These are phyloP conservation scores for Eimeria zaria DNA, from an alignment of 169 alveolate species.

Conservation along the genomic window DNA sequence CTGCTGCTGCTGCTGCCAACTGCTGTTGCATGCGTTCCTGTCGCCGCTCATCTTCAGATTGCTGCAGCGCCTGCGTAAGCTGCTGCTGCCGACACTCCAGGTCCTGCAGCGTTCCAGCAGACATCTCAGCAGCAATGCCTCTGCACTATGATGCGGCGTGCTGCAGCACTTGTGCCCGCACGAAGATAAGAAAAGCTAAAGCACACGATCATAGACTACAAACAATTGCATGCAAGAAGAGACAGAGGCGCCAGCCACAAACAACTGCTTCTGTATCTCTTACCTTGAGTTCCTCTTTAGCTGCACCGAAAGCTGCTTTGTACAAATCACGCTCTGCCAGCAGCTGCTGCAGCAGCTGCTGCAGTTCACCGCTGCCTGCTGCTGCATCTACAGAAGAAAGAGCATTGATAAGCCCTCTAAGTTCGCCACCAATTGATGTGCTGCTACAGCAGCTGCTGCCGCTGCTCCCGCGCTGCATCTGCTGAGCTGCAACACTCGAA, in stretches of 20 bases:
- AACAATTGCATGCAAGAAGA: background rate
- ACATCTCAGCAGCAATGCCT: background rate
- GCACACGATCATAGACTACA: background rate
- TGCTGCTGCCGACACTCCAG: constrained; percentile 73
- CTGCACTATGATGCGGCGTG: background rate
- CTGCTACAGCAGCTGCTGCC: constrained; percentile 79
- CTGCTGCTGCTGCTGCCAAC: constrained; percentile 64
- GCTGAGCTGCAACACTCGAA: constrained; percentile 37
- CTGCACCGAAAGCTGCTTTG: constrained; percentile 83
- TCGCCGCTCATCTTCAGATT: constrained; percentile 31
- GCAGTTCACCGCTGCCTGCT: constrained; percentile 57
- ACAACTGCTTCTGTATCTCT: background rate
- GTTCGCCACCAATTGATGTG: constrained; percentile 71
- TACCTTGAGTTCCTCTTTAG: constrained; percentile 75
- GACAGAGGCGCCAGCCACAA: background rate
- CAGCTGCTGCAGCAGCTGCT: constrained; percentile 75
- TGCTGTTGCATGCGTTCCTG: constrained; percentile 65
- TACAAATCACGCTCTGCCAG: constrained; percentile 77
- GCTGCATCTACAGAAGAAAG: constrained; percentile 51
- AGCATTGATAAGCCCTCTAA: constrained; percentile 70
- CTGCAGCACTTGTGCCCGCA: background rate
- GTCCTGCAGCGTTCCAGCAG: constrained; percentile 40
- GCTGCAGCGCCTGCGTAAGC: constrained; percentile 79
- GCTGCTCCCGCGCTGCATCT: constrained; percentile 51
- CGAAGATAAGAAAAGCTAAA: background rate